Conservation (phyloP, 257 asterid species). For the Linaria vulgaris region DNA sequence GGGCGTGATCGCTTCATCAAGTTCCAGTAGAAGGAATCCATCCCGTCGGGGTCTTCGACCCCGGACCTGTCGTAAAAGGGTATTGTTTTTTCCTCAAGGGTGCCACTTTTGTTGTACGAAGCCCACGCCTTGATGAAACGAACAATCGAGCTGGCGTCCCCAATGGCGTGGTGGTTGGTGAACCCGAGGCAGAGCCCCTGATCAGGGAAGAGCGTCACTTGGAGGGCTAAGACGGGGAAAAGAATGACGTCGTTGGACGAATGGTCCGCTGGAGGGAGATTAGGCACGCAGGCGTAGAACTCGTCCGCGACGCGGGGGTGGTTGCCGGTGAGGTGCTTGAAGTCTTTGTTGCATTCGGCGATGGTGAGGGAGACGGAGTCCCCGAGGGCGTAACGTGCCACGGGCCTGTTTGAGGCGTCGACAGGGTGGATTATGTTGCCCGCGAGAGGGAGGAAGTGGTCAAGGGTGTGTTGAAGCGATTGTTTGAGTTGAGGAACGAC, state of each 20-base stretch:
- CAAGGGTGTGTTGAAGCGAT: conserved; percentile 31
- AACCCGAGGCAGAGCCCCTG: conserved; percentile 43
- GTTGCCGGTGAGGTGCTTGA: conserved; percentile 34
- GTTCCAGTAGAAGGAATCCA: conserved; percentile 40
- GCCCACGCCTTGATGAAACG: conserved; percentile 51
- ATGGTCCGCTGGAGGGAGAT: conserved; percentile 32
- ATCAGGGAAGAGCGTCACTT: conserved; percentile 49
- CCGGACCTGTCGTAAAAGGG: conserved; percentile 41
- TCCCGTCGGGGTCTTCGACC: conserved; percentile 36
- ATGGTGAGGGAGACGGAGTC: conserved; percentile 38
- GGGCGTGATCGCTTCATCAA: conserved; percentile 24
- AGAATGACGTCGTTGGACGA: conserved; percentile 3
- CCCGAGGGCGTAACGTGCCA: conserved; percentile 35
- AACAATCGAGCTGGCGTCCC: conserved; percentile 46
- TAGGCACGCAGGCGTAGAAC: conserved; percentile 47
- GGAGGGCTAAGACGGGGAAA: conserved; percentile 41
- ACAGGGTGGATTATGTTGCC: conserved; percentile 38
- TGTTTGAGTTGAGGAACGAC: conserved; percentile 34
- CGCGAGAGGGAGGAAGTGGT: conserved; percentile 47
- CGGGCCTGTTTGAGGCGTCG: conserved; percentile 35
- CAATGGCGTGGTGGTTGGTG: conserved; percentile 47
- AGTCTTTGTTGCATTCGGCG: conserved; percentile 40
- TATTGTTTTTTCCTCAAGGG: conserved; percentile 16
- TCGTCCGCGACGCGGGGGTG: conserved; percentile 36
- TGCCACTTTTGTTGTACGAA: conserved; percentile 27